Conservation (phyloP, 2,329 filamentous ascomycete species). For the Aspergillus sp. region DNA sequence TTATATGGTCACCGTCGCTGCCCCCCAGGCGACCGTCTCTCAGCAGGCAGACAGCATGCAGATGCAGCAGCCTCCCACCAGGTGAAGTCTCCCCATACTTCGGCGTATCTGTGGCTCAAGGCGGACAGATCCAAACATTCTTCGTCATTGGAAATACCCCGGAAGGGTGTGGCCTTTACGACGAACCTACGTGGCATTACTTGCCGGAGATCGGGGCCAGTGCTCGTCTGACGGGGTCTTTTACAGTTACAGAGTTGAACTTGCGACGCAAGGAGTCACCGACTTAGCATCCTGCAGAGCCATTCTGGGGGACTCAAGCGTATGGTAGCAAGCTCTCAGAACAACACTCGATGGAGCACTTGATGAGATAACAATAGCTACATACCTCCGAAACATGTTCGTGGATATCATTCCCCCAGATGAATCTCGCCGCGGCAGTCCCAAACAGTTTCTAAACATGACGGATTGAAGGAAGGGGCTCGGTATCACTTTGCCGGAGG, state of each 20-base stretch:
- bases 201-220: not conserved
- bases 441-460: not conserved
- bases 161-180: constrained; percentile 14
- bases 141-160: constrained; percentile 11
- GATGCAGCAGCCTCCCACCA: constrained; percentile 15
- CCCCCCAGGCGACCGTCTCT: constrained; percentile 10
- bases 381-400: not conserved
- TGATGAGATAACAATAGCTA: not conserved
- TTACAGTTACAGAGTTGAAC: constrained; percentile 3
- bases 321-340: too few relatives aligned
- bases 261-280: constrained; percentile 14
- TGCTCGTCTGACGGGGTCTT: constrained; percentile 1
- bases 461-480: not conserved
- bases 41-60: constrained; percentile 19
- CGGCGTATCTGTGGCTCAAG: not conserved
- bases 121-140: constrained; percentile 8
- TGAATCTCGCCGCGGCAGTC: not conserved
- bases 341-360: not conserved
- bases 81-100: not conserved
- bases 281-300: constrained; percentile 5
- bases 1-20: not conserved
- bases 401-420: not conserved
- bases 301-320: not conserved
- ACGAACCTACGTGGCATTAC: constrained; percentile 10
- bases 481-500: not conserved